These are phyloP conservation scores for Salicornia ramosissima DNA, from an alignment of 148 eudicot species.

Conservation along the genomic window DNA sequence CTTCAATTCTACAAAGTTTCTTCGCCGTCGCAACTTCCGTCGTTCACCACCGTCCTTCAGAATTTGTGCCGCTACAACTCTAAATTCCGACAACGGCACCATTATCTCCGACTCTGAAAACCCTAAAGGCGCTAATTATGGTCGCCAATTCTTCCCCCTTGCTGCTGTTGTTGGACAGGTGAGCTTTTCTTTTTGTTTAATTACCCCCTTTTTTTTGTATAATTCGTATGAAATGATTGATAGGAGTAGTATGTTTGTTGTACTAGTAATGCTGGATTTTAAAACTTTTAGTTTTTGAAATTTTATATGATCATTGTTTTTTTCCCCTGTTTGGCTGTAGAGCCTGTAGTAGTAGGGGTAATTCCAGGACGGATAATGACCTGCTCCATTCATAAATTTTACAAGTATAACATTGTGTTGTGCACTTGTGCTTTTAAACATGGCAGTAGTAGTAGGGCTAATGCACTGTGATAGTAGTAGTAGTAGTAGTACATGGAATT, in stretches of 20 bases:
- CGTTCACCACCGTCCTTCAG: constrained; percentile 20
- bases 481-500: no score
- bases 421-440: no score
- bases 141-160: constrained; percentile 77
- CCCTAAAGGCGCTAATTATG: constrained; percentile 30
- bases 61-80: constrained; percentile 52
- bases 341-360: no score
- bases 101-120: constrained; percentile 28
- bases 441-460: no score
- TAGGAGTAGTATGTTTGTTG: not conserved
- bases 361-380: no score
- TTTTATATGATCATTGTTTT: not conserved
- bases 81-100: constrained; percentile 71
- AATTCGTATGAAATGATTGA: not conserved
- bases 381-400: no score
- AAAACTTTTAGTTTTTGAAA: not conserved
- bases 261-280: not conserved
- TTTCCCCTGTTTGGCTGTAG: no score
- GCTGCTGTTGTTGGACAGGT: constrained; percentile 99
- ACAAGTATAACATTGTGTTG: no score
- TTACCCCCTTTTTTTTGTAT: not conserved
- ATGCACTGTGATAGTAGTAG: no score
- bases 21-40: constrained; percentile 21
- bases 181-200: not conserved
- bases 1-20: constrained; percentile 17